phyloP scores from a whole-genome alignment of 1,284 basidiomycete species.

The Apiotrichum mycotoxinovorans region DNA sequence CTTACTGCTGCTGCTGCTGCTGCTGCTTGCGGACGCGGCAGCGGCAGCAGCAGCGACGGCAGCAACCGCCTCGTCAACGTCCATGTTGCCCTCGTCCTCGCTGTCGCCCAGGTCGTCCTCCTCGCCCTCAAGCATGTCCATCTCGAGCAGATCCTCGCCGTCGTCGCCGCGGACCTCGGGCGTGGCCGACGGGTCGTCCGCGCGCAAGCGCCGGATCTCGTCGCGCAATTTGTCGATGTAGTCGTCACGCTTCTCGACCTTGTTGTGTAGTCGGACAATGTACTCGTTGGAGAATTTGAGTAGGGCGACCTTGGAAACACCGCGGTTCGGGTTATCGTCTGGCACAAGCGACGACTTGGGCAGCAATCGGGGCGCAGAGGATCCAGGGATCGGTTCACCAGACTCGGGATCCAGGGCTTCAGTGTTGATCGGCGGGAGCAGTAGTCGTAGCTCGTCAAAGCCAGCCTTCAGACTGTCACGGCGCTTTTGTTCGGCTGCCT shows the following conservation, averaged over 20 bases:
- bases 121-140: constrained; percentile 41
- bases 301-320: constrained; percentile 91
- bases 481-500: constrained; percentile 94
- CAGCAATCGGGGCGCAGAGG: constrained; percentile 76
- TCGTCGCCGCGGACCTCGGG: constrained; percentile 37
- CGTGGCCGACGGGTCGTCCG: constrained; percentile 11
- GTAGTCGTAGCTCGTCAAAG: constrained; percentile 84
- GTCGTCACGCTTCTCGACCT: constrained; percentile 75
- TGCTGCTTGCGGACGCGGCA: neutral
- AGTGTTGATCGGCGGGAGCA: constrained; percentile 75
- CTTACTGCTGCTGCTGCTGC: neutral
- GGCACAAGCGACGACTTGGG: constrained; percentile 67
- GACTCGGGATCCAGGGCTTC: constrained; percentile 65
- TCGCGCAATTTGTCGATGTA: constrained; percentile 68
- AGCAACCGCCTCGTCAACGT: constrained; percentile 14
- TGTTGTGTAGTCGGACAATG: constrained; percentile 68
- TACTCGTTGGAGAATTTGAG: constrained; percentile 86
- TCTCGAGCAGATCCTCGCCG: constrained; percentile 38
- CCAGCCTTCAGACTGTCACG: constrained; percentile 92
- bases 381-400: constrained; percentile 70
- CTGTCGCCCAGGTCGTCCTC: constrained; percentile 29
- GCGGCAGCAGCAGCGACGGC: neutral
- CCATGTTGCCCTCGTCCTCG: constrained; percentile 45
- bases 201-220: constrained; percentile 65
- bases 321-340: constrained; percentile 83